A percentile compares a stretch with the other conserved stretches of the same genome.
Conservation (phyloP, 2,329 filamentous ascomycete species). For the Coniella lustricola region DNA sequence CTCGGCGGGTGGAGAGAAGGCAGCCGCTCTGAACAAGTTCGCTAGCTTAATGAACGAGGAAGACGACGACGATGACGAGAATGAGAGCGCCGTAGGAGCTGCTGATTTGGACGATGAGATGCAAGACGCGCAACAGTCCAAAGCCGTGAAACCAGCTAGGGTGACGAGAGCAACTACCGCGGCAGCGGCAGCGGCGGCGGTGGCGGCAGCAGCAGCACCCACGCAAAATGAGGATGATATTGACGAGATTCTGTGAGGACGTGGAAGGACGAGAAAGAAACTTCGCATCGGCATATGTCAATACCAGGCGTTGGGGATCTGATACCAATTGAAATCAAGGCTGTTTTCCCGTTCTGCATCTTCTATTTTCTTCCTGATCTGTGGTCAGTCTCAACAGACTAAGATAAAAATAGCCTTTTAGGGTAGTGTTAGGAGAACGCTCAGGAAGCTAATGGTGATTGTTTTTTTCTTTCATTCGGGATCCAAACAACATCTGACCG, state of each 20-base stretch:
- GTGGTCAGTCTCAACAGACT: too few species aligned
- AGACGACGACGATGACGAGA: conserved; percentile 14
- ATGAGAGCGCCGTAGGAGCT: conserved; percentile 1
- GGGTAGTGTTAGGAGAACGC: too few species aligned
- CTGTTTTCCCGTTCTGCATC: not conserved
- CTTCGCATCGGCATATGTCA: conserved; percentile 7
- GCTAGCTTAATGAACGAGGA: conserved; percentile 15
- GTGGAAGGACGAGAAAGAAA: not conserved
- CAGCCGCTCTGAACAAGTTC: conserved; percentile 9
- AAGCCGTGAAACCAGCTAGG: not conserved
- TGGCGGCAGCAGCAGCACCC: not conserved
- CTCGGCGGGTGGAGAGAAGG: conserved; percentile 17
- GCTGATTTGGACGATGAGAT: conserved; percentile 19
- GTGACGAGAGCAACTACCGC: not conserved
- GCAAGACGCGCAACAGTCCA: not conserved
- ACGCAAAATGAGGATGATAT: conserved; percentile 2
- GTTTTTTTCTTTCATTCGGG: too few species aligned
- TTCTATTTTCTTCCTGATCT: too few species aligned
- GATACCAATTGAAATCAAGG: conserved; percentile 13
- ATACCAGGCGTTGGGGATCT: conserved; percentile 12
- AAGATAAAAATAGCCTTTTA: too few species aligned
- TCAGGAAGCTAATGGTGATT: too few species aligned
- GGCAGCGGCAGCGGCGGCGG: not conserved
- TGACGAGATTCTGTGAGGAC: conserved; percentile 12
- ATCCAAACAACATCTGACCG: too few species aligned